Evolutionary conservation across 148 eudicot genomes (phyloP).

Genomic region (Rhododendron molle): DNA sequence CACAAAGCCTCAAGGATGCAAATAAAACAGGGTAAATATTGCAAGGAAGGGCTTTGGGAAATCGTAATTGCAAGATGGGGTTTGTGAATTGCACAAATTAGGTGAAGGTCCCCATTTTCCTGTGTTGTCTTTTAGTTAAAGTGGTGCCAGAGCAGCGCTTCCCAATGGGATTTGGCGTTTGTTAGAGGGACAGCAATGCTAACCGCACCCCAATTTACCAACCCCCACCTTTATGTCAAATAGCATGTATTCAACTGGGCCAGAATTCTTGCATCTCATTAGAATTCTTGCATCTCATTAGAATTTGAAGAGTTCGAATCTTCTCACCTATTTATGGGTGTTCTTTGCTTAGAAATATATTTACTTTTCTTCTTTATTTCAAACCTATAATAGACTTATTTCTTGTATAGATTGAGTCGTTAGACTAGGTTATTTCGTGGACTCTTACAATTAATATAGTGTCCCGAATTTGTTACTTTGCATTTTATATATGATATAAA

Average conservation of each 20-base stretch:
- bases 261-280: too few species aligned
- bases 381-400: too few species aligned
- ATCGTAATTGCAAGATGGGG: background rate
- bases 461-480: too few species aligned
- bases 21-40: slow-evolving; percentile 7
- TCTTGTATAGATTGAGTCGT: too few species aligned
- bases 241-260: background rate
- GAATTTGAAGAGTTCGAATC: too few species aligned
- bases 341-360: too few species aligned
- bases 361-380: too few species aligned
- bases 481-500: too few species aligned
- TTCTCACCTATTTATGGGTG: too few species aligned
- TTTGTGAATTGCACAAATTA: slow-evolving; percentile 16
- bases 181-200: slow-evolving; percentile 7
- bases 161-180: slow-evolving; percentile 43
- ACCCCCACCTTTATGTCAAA: background rate
- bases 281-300: too few species aligned
- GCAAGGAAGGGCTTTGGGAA: slow-evolving; percentile 4
- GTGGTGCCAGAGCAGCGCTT: slow-evolving; percentile 33
- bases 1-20: background rate
- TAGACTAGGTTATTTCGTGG: too few species aligned
- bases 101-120: slow-evolving; percentile 12
- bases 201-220: background rate
- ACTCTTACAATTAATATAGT: too few species aligned
- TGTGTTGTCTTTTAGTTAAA: slow-evolving; percentile 8